Percentiles rank a stretch among this genome's conserved stretches.
Evolutionary conservation across 768 basidiomycete genomes (phyloP).

Genomic region (Boletellus ananas): DNA sequence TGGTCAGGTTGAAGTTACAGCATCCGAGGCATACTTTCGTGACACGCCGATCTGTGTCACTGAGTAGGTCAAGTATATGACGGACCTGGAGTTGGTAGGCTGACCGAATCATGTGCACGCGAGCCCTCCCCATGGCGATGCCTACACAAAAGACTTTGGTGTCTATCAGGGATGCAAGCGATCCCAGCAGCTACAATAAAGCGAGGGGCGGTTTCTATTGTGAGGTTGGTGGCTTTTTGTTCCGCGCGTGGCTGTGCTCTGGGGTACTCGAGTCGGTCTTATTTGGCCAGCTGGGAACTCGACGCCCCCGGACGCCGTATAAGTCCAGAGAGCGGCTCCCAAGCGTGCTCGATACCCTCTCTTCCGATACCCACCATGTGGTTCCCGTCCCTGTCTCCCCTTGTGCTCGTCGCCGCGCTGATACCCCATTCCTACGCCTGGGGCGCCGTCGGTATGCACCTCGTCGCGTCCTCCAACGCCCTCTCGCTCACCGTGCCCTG

Average conservation of each 20-base stretch:
- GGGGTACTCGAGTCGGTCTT: not conserved
- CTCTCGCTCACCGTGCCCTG: not conserved
- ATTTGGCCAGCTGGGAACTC: slow-evolving; percentile 10
- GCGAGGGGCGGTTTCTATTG: too few species aligned
- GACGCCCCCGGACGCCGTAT: not conserved
- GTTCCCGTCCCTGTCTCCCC: slow-evolving; percentile 6
- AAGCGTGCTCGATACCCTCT: slow-evolving; percentile 2
- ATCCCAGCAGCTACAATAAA: too few species aligned
- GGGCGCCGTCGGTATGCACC: slow-evolving; percentile 37
- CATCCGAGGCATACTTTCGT: too few species aligned
- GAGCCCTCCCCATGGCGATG: too few species aligned
- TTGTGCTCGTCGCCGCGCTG: slow-evolving; percentile 14
- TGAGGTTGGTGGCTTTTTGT: too few species aligned
- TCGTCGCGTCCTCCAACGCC: not conserved
- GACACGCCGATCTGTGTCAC: too few species aligned
- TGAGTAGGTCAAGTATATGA: too few species aligned
- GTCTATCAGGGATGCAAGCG: too few species aligned
- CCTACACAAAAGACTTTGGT: too few species aligned
- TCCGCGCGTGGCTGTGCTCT: slow-evolving; percentile 14
- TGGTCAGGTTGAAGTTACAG: too few species aligned
- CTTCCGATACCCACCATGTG: slow-evolving; percentile 23
- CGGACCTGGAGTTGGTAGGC: too few species aligned
- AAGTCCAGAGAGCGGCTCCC: not conserved
- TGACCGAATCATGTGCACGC: too few species aligned
- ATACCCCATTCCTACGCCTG: slow-evolving; percentile 34